Evolutionary conservation across 805 yeast genomes (phyloP).

Genomic region (Millerago galiae): DNA sequence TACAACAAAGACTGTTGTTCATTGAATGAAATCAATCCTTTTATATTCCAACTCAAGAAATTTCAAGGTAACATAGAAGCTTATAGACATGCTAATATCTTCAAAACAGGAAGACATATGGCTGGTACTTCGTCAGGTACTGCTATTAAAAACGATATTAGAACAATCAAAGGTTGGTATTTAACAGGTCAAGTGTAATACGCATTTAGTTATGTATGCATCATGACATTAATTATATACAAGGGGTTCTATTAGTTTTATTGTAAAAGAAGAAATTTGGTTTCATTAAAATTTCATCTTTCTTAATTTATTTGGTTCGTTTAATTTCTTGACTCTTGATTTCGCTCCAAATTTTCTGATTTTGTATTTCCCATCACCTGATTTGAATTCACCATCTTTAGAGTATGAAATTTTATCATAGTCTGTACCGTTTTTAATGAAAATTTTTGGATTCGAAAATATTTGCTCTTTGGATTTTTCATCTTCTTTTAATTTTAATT

Average conservation of each 20-base stretch:
- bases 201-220: neutral
- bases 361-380: neutral
- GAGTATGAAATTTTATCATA: constrained; percentile 8
- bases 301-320: constrained; percentile 5
- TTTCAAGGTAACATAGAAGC: constrained; percentile 21
- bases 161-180: constrained; percentile 36
- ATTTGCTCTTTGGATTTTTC: neutral
- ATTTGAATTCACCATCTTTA: constrained; percentile 1
- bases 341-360: constrained; percentile 4
- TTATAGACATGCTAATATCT: constrained; percentile 15
- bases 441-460: constrained; percentile 5
- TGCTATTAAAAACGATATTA: constrained; percentile 24
- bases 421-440: constrained; percentile 7
- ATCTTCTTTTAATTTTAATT: constrained; percentile 9
- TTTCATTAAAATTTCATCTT: constrained; percentile 8
- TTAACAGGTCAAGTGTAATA: constrained; percentile 29
- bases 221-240: constrained; percentile 1
- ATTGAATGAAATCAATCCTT: constrained; percentile 20
- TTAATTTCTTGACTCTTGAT: constrained; percentile 10
- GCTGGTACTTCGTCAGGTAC: constrained; percentile 14
- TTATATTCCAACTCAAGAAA: constrained; percentile 25
- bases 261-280: neutral
- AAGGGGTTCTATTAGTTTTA: constrained; percentile 1
- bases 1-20: constrained; percentile 17
- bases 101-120: constrained; percentile 20